These are phyloP conservation scores for Biscogniauxia mediterranea DNA, from an alignment of 2,329 filamentous ascomycete genomes.

Conservation along the genomic window DNA sequence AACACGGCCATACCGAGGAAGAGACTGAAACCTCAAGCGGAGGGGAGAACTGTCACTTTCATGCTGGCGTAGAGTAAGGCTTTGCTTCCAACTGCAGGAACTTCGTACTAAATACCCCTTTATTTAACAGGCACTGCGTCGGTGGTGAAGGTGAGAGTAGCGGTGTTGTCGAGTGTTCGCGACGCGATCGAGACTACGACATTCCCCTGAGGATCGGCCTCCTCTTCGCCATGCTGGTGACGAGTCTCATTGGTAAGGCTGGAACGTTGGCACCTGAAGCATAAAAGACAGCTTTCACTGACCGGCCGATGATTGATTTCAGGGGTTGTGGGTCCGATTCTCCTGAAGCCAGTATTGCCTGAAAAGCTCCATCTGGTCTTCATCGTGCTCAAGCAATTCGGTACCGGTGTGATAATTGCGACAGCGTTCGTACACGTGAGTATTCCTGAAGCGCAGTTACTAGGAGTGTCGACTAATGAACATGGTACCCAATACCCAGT, in stretches of 20 bases:
- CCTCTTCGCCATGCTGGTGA: conserved; percentile 68
- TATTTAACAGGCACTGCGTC: conserved; percentile 52
- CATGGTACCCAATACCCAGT: conserved; percentile 38
- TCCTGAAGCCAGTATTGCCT: conserved; percentile 58
- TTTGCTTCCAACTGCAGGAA: neutral
- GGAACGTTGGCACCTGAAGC: neutral
- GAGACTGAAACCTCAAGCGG: conserved; percentile 27
- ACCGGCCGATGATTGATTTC: conserved; percentile 9
- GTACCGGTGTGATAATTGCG: conserved; percentile 69
- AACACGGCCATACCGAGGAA: conserved; percentile 18
- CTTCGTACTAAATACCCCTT: conserved; percentile 6
- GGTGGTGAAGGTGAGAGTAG: conserved; percentile 38
- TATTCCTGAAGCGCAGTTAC: conserved; percentile 4
- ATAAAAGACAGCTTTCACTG: neutral
- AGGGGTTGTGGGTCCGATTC: conserved; percentile 65
- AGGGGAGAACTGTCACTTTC: conserved; percentile 64
- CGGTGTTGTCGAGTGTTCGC: conserved; percentile 41
- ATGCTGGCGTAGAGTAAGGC: conserved; percentile 70
- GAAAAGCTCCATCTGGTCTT: conserved; percentile 50
- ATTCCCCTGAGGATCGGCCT: conserved; percentile 67
- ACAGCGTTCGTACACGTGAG: conserved; percentile 68
- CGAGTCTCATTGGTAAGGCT: conserved; percentile 62
- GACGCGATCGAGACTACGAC: conserved; percentile 57
- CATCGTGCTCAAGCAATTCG: conserved; percentile 69
- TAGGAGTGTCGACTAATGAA: neutral